Evolutionary conservation across 768 basidiomycete species (phyloP), one percentile per base, ranked within the genome.

Genomic region (Paxillus involutus): DNA sequence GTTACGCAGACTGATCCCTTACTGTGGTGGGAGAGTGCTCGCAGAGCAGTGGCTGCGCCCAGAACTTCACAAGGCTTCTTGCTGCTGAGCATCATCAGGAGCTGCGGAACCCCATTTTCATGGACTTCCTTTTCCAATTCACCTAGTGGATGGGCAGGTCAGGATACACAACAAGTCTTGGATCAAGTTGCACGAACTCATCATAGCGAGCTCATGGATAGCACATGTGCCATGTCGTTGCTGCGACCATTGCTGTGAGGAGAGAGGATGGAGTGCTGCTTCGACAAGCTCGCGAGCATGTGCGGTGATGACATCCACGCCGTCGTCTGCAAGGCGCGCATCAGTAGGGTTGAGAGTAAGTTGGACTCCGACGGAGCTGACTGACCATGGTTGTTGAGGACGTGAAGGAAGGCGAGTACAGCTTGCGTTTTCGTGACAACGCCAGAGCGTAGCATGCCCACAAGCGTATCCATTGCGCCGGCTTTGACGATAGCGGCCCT

Each of bases 361-460:
- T 10, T 14, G 13, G 17, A 35, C 32, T 32, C 32, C 32, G 1
- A 11, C 32, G 11, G 33, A 14, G 45, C 2, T 21, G 7, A 45
- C 51, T 52, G 24, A 52, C 51, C 8, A 19, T 52, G 36, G 21
- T 52, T 26, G 45, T 42, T 35, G 10, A 52, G 49, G 17, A 52
- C 47, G 30, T 48, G n/a, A 33, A 52, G 45, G 51, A 52, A 48
- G 29, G 32, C 51, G 29, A 48, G 12, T 12, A 42, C 51, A 26
- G 51, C 30, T 26, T 36, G 14, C 44, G 33, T 52, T 6, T 33
- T n/a, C 1, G 11, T 19, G 10, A 26, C 5, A 6, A 19, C 19
- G 2, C 51, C 51, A 33, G 17, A 47, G n/a, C 16, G 44, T 24
- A 52, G 47, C 51, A 52, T 52, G 33, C 26, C 12, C 24, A 24